Percentiles rank a stretch among this genome's conserved stretches.
These are phyloP conservation scores for Corallochytrium limacisporum DNA, from an alignment of 78 protist species.

Conservation along the genomic window DNA sequence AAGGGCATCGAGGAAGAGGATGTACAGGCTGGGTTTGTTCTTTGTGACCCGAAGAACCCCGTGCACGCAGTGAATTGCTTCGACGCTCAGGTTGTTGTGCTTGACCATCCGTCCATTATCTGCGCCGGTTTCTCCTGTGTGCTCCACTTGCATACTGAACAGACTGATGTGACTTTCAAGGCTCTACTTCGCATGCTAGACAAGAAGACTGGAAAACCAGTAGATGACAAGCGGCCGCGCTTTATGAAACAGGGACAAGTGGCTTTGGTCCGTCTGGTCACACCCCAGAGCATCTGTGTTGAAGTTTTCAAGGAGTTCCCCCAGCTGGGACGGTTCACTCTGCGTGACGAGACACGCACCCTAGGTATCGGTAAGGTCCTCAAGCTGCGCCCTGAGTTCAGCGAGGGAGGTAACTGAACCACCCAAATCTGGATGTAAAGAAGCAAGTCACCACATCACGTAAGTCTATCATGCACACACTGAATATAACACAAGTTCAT, in stretches of 20 bases:
- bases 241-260: constrained; percentile 53
- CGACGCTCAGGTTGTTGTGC: constrained; percentile 53
- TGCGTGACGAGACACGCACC: constrained; percentile 84
- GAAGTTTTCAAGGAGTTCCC: constrained; percentile 56
- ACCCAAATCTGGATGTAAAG: no score
- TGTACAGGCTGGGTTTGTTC: background rate
- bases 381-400: no score
- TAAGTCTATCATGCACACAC: no score
- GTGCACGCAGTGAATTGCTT: constrained; percentile 27
- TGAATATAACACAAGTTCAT: no score
- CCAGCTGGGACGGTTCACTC: constrained; percentile 84
- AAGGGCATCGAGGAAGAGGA: constrained; percentile 64
- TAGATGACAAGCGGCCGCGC: constrained; percentile 57
- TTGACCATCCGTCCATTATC: constrained; percentile 60
- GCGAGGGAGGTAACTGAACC: no score
- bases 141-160: constrained; percentile 68
- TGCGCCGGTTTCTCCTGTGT: constrained; percentile 51
- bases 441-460: no score
- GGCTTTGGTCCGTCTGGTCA: constrained; percentile 47
- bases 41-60: constrained; percentile 23
- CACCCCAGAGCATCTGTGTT: constrained; percentile 40
- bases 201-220: constrained; percentile 63
- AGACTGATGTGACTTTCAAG: constrained; percentile 43
- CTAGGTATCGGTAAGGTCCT: no score
- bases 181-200: constrained; percentile 43